These are phyloP conservation scores for Lentinula novae-zelandiae DNA, from an alignment of 1,284 basidiomycete species.

Conservation along the genomic window DNA sequence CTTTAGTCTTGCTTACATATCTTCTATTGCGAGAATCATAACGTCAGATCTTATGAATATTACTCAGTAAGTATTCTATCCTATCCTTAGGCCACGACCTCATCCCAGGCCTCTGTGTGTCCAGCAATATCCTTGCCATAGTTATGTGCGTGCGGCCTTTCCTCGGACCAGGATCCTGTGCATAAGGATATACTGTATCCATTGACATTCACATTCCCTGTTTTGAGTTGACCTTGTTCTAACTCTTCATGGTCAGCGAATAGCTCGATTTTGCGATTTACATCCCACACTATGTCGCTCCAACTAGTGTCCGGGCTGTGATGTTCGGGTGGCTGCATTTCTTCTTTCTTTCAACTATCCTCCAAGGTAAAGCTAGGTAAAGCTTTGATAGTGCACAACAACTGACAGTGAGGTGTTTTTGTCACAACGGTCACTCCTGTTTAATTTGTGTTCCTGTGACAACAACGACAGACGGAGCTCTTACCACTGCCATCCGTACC, in stretches of 20 bases:
- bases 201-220: background rate
- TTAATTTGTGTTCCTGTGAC: background rate
- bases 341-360: background rate
- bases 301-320: background rate
- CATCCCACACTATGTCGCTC: background rate
- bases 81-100: background rate
- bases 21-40: too few species aligned
- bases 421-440: background rate
- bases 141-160: background rate
- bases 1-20: too few species aligned
- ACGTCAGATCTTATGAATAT: too few species aligned
- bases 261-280: background rate
- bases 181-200: background rate
- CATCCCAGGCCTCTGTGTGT: background rate
- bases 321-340: background rate
- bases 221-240: background rate
- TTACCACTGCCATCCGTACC: background rate
- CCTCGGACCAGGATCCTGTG: background rate
- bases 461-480: slow-evolving; percentile 3
- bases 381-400: background rate
- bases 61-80: too few species aligned
- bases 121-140: background rate
- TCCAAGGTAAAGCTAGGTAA: background rate
- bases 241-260: background rate
- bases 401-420: background rate